Base-by-base conservation (phyloP, 1,284 basidiomycete species). In the Tremellales sp. region DNA sequence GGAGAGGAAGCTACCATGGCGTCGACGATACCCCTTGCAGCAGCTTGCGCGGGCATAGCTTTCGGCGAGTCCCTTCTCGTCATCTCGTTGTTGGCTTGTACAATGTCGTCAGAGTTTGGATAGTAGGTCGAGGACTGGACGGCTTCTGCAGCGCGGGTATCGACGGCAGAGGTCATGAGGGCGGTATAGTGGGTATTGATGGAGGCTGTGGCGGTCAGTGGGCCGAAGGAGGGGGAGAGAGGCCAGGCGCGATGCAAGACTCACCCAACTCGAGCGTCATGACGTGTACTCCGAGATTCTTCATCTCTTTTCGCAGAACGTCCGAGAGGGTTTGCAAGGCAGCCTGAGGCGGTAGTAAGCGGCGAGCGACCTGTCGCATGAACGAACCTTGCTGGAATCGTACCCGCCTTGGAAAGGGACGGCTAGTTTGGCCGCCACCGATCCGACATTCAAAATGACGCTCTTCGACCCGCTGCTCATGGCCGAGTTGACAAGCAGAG, bases 391-490 rank as follows among this genome's bases (percentile, higher is more conserved):
- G 32, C 48, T 40, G 19, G 42, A 26, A 9, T 28, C 44, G 37
- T 57, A 63, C 7, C 42, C 45, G 8, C 25, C 51, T 13, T 52
- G 35, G 44, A 44, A 60, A 4, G 57, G 53, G 10, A 36, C 13
- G 18, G 48, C 48, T n/a, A n/a, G n/a, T 14, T 39, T 31, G 4
- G 36, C 14, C 3, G 46, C 42, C 6, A 47, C 48, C 33, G 43
- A 51, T 6, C 56, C 57, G 29, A 61, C 45, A 29, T 63, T 63
- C 36, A 63, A 18, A 18, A 60, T 43, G 32, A 47, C 40, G n/a
- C 14, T 16, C 21, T 14, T 14, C 27, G 18, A 5, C 8, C 32
- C 24, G 10, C 24, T 32, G 22, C 29, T 14, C 14, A 40, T 22
- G 41, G 43, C 43, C 19, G 47, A 34, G 12, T 31, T 21, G 21